Evolutionary conservation across 306 rosid genomes (phyloP), one percentile per base, ranked within the genome.

Genomic region (Castanospermum australe): DNA sequence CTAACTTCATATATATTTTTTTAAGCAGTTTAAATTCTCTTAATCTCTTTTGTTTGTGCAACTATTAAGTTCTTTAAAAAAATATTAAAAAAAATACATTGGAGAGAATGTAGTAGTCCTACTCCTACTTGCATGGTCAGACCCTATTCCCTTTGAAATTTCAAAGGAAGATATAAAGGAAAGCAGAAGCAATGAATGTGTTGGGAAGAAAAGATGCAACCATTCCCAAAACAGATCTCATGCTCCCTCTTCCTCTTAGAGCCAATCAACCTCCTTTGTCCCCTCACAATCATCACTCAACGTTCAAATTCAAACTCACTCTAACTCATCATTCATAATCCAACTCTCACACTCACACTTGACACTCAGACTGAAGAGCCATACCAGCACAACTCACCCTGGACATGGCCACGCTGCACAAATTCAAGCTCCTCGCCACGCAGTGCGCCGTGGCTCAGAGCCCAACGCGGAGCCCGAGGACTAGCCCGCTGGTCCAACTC

Each of bases 361-460:
- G 71, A 18, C 14, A 75, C 50, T 47, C 20, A 78, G 73, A 68
- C 60, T 61, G 71, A 54, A 44, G 18, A 41, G 48, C 35, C 7
- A 60, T n/a, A n/a, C n/a, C n/a, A 52, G 10, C 17, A 38, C 3
- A 56, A 51, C 62, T 21, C 12, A 33, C 5, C 18, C 28, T 25
- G 63, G 28, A 56, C 20, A 94, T 94, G 99, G 95, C 95, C 6
- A 68, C 94, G 20, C 81, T 94, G 47, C 97, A 92, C 68, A 90
- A 81, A 67, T 88, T 94, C 92, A 94, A 89, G 93, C 86, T 92
- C 15, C 88, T 95, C 15, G 88, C 99, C 0, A 60, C 87, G 15
- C 96, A 86, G 55, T 95, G 99, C 79, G 97, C 95, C 32, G 97
- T 86, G 14, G 85, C 89, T 5, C 90, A 71, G 50, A 91, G 94